Evolutionary conservation across 768 basidiomycete species (phyloP).

Genomic region (Punctularia strigosozonata): DNA sequence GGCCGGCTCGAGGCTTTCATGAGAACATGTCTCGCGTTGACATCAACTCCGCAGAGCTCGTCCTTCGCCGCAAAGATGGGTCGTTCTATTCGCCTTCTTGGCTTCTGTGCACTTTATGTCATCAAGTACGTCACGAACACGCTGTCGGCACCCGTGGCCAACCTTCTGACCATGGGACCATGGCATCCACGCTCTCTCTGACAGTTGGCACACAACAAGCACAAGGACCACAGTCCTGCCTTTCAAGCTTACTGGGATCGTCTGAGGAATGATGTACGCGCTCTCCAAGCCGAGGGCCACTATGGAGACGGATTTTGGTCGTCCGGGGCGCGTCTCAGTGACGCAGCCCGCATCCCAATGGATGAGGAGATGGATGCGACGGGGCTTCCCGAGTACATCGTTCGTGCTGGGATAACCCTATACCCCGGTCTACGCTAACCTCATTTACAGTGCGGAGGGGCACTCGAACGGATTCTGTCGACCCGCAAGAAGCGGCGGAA

Average conservation of each 20-base stretch:
- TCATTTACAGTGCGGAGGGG: constrained; percentile 64
- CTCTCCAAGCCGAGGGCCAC: constrained; percentile 62
- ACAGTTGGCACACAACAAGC: constrained; percentile 77
- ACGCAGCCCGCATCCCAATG: constrained; percentile 43
- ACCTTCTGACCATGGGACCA: neutral
- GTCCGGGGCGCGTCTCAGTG: constrained; percentile 55
- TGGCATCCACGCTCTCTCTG: neutral
- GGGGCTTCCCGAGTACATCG: constrained; percentile 72
- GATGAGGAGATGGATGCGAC: constrained; percentile 39
- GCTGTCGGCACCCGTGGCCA: no score
- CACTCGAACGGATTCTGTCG: constrained; percentile 51
- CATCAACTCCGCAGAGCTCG: constrained; percentile 46
- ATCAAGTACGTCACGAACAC: constrained; percentile 73
- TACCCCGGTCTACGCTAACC: neutral
- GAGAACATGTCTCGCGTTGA: neutral
- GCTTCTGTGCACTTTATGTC: constrained; percentile 71
- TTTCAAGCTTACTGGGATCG: constrained; percentile 70
- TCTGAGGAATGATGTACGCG: constrained; percentile 52
- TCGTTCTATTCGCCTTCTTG: constrained; percentile 50
- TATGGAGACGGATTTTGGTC: constrained; percentile 87
- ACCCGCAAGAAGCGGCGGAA: constrained; percentile 29
- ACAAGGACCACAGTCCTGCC: constrained; percentile 68
- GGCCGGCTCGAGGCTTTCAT: constrained; percentile 1
- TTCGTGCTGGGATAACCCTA: constrained; percentile 12
- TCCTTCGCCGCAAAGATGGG: constrained; percentile 51